Conservation (phyloP, 805 yeast genomes). For the Candida quercuum region DNA sequence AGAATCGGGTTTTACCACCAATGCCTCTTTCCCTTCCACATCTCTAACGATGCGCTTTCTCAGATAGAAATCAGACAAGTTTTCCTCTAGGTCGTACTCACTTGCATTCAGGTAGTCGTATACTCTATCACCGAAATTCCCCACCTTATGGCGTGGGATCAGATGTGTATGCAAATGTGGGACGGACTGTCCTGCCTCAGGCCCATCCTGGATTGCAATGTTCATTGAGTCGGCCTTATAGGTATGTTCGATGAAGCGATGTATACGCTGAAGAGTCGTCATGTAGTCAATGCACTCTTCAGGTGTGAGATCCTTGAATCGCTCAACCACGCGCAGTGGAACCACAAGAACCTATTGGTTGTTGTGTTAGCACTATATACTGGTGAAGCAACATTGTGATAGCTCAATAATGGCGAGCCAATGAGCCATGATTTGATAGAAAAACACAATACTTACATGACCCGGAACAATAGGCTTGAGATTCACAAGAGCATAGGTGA, state of each 20-base stretch:
- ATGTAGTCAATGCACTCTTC: conserved; percentile 80
- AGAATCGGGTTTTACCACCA: conserved; percentile 39
- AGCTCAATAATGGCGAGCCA: no score
- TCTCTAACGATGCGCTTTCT: conserved; percentile 24
- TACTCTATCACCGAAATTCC: conserved; percentile 67
- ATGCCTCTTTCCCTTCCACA: conserved; percentile 14
- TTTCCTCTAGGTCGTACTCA: conserved; percentile 41
- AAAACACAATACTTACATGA: conserved; percentile 52
- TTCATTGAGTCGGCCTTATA: conserved; percentile 83
- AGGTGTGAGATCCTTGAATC: conserved; percentile 62
- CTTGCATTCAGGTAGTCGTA: conserved; percentile 54
- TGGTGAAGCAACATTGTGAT: no score
- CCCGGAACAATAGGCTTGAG: conserved; percentile 92
- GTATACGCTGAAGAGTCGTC: conserved; percentile 64
- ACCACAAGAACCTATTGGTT: conserved; percentile 52
- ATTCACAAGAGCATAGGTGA: conserved; percentile 83
- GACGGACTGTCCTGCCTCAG: conserved; percentile 92
- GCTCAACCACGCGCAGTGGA: conserved; percentile 64
- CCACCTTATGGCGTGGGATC: conserved; percentile 67
- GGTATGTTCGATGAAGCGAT: conserved; percentile 55
- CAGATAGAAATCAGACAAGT: conserved; percentile 24
- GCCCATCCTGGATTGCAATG: conserved; percentile 94
- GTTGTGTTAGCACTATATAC: neutral
- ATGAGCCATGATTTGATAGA: no score
- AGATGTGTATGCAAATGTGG: conserved; percentile 94